These are phyloP conservation scores for Starmerella vitae DNA, from an alignment of 805 yeast species.

Conservation along the genomic window DNA sequence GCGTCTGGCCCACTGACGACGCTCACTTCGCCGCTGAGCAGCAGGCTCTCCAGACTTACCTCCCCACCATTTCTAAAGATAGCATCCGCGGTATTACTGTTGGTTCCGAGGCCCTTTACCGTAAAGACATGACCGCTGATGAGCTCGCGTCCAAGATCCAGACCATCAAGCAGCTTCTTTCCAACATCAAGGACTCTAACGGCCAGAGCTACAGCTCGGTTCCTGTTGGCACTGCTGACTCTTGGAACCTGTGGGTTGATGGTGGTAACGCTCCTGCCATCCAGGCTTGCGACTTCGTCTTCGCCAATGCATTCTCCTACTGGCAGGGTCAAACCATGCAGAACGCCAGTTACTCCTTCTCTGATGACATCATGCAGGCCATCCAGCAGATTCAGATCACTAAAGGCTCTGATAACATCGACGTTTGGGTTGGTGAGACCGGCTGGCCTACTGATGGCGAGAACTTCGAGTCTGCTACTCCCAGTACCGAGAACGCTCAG, in stretches of 20 bases:
- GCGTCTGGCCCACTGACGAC: slow-evolving; percentile 90
- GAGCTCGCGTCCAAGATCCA: slow-evolving; percentile 56
- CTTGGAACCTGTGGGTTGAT: slow-evolving; percentile 86
- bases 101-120: slow-evolving; percentile 92
- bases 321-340: slow-evolving; percentile 91
- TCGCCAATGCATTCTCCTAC: slow-evolving; percentile 93
- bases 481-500: slow-evolving; percentile 61
- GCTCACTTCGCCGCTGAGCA: slow-evolving; percentile 64
- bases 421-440: slow-evolving; percentile 94
- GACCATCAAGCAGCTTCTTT: slow-evolving; percentile 46
- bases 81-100: slow-evolving; percentile 69
- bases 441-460: slow-evolving; percentile 94
- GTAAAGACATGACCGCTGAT: slow-evolving; percentile 67
- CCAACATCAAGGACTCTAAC: slow-evolving; percentile 55
- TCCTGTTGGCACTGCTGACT: slow-evolving; percentile 88
- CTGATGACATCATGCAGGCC: slow-evolving; percentile 97
- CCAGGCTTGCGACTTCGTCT: slow-evolving; percentile 67
- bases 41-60: slow-evolving; percentile 50
- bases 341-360: slow-evolving; percentile 81
- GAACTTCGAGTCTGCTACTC: slow-evolving; percentile 48
- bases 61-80: slow-evolving; percentile 50
- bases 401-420: slow-evolving; percentile 76
- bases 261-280: slow-evolving; percentile 59
- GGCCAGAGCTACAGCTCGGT: slow-evolving; percentile 61
- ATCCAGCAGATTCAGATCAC: slow-evolving; percentile 71